Base-by-base conservation (phyloP, 306 rosid genomes). In the Lathyrus aphaca region DNA sequence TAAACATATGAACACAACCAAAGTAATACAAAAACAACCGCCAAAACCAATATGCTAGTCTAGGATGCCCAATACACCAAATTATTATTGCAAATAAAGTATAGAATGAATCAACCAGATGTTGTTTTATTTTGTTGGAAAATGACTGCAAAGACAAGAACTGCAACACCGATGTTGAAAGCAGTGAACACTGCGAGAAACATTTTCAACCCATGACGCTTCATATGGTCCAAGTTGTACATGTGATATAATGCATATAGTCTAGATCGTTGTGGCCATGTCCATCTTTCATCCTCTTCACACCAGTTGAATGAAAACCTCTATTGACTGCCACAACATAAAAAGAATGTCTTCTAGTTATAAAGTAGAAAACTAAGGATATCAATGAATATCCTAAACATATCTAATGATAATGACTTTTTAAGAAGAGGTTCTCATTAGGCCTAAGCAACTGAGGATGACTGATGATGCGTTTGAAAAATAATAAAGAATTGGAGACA, bases 41-140 rank as follows among this genome's bases (percentile, higher is more conserved):
- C 51, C 61, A 70, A 40, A 56, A 69, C 10, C 67, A 65, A 45
- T 57, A 55, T 16, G 13, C 72, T 75, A 60, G 69, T 78, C 72
- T 45, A 51, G 74, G 75, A 69, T 64, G 59, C 63, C 59, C 59
- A 74, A 56, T 66, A 62, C 74, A 71, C 46, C 68, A 66, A 40
- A 64, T 69, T 64, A 64, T 69, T 64, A 27, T 45, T 66, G 79
- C 72, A 54, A 53, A 60, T 23, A 19, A 16, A 37, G 46, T 27
- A 9, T 10, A 30, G 44, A 51, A 71, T 54, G 64, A 75, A n/a
- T 64, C 80, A 83, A 1, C 10, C 75, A 76, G 87, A 83, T 50
- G 84, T 78, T 57, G 87, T 77, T 75, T 76, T 83, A 84, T 80
- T 80, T 72, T 83, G 87, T 75, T 83, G 87, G 80, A 80, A 83